Conservation (phyloP, 352 stramenopile species). For the Globisporangium lucens region DNA sequence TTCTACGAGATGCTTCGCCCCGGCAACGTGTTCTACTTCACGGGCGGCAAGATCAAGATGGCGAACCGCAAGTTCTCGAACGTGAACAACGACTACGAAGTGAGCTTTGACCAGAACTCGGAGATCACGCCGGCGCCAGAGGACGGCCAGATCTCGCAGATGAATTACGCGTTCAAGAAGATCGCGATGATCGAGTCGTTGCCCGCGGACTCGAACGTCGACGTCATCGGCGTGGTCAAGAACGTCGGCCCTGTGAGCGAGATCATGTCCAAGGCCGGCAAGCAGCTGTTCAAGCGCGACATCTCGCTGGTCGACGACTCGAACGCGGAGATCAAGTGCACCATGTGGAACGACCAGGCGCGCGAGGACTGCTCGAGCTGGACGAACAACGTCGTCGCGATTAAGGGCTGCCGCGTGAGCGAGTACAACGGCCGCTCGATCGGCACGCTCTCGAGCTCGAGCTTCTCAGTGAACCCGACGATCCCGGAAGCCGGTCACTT, state of each 20-base stretch:
- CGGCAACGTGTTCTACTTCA: slow-evolving; percentile 93
- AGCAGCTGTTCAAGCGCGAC: slow-evolving; percentile 96
- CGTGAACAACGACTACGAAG: slow-evolving; percentile 97
- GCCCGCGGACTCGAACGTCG: slow-evolving; percentile 86
- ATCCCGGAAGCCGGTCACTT: slow-evolving; percentile 84
- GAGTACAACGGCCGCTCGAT: slow-evolving; percentile 94
- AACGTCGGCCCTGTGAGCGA: slow-evolving; percentile 87
- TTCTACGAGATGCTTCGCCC: slow-evolving; percentile 92
- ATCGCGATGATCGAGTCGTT: slow-evolving; percentile 92
- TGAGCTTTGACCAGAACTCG: slow-evolving; percentile 96
- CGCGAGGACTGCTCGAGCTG: slow-evolving; percentile 82
- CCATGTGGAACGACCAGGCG: slow-evolving; percentile 94
- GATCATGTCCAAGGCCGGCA: slow-evolving; percentile 94
- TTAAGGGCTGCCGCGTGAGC: slow-evolving; percentile 94
- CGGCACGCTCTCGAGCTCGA: slow-evolving; percentile 76
- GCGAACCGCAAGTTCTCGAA: slow-evolving; percentile 97
- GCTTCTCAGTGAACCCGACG: slow-evolving; percentile 81
- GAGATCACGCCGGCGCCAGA: slow-evolving; percentile 92
- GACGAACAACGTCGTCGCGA: slow-evolving; percentile 92
- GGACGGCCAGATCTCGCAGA: slow-evolving; percentile 87
- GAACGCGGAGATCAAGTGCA: slow-evolving; percentile 94
- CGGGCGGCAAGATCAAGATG: slow-evolving; percentile 94
- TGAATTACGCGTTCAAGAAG: slow-evolving; percentile 93
- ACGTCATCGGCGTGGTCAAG: slow-evolving; percentile 96
- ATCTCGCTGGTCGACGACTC: slow-evolving; percentile 96